Evolutionary conservation across 257 asterid genomes (phyloP).

Genomic region (Capsicum chinense): DNA sequence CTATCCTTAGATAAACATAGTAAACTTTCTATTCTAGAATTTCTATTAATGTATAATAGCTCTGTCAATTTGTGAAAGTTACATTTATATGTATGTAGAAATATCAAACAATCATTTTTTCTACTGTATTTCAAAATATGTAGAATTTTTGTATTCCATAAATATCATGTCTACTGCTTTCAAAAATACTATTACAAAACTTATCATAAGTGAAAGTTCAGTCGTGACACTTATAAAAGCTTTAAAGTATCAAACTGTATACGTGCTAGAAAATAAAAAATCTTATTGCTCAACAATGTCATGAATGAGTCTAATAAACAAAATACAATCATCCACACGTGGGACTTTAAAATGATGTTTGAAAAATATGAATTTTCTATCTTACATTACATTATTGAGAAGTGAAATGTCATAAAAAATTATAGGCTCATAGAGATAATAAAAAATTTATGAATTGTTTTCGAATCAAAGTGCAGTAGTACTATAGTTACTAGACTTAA

Average conservation of each 20-base stretch:
- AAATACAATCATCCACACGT: no score
- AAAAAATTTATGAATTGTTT: no score
- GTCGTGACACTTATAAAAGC: no score
- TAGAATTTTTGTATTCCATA: no score
- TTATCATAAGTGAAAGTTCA: background rate
- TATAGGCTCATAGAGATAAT: no score
- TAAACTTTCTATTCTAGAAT: no score
- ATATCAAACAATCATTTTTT: no score
- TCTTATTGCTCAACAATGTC: background rate
- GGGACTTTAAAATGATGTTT: background rate
- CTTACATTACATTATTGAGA: background rate
- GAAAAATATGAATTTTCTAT: no score
- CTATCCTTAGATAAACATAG: background rate
- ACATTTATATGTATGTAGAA: background rate
- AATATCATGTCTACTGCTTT: background rate
- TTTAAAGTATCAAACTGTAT: no score
- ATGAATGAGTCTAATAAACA: background rate
- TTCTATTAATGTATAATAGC: no score
- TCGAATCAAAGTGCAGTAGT: background rate
- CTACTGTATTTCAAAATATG: background rate
- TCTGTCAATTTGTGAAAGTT: background rate
- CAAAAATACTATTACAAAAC: background rate
- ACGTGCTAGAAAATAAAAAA: background rate
- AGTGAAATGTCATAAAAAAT: background rate
- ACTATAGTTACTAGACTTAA: no score